phyloP scores from a whole-genome alignment of 192 early-diverging fungal genomes.

The Dimargaris cristalligena region DNA sequence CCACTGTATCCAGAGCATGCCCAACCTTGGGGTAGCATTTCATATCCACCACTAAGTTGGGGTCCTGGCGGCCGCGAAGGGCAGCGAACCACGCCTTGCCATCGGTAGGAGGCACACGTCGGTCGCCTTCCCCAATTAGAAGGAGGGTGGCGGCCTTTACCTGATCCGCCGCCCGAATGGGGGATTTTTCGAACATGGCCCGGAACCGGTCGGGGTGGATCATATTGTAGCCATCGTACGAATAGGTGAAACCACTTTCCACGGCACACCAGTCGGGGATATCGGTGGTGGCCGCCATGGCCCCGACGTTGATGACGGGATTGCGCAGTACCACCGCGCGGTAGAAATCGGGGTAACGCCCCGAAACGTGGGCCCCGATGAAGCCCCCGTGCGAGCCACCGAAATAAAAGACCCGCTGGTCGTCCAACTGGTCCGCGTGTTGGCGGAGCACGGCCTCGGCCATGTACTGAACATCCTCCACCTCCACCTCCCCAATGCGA shows the following conservation, averaged over 20 bases:
- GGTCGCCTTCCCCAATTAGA: conserved; percentile 45
- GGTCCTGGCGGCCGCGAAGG: conserved; percentile 17
- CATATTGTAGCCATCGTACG: conserved; percentile 35
- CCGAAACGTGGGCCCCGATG: conserved; percentile 38
- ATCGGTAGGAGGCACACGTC: conserved; percentile 54
- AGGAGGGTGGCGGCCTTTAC: conserved; percentile 47
- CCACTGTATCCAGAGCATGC: conserved; percentile 37
- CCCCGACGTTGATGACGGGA: conserved; percentile 51
- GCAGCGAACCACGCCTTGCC: conserved; percentile 26
- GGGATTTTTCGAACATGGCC: conserved; percentile 38
- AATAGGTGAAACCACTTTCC: conserved; percentile 40
- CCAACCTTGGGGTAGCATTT: conserved; percentile 39
- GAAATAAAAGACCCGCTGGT: conserved; percentile 30
- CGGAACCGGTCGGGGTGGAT: conserved; percentile 34
- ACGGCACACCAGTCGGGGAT: conserved; percentile 60
- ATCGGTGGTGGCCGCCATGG: conserved; percentile 38
- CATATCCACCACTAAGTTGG: conserved; percentile 27
- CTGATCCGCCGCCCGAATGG: conserved; percentile 31
- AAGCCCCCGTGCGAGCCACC: conserved; percentile 66
- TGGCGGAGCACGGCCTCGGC: conserved; percentile 15
- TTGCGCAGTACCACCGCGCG: conserved; percentile 48
- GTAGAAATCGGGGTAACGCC: conserved; percentile 36
- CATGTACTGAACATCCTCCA: conserved; percentile 40
- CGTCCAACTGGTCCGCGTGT: conserved; percentile 29
- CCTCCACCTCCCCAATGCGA: conserved; percentile 42